Base-by-base conservation (phyloP, 768 basidiomycete species). In the Lactifluus subvellereus region DNA sequence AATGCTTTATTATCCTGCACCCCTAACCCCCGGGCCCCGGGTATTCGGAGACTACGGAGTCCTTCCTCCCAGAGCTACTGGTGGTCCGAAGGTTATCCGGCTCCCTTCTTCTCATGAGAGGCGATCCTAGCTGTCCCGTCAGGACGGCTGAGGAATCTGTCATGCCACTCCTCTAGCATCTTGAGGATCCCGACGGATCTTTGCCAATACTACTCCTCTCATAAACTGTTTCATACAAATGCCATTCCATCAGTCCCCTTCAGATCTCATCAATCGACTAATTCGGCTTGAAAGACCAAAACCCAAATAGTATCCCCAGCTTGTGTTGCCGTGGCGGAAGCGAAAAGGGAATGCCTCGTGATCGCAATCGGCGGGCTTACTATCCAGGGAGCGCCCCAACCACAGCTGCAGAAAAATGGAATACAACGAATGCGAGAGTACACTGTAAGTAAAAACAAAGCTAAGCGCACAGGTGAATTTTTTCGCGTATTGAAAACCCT, bases 301-400 rank as follows among this genome's bases (percentile, higher is more conserved):
- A 58, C 61, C 40, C 37, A 62, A 53, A 40, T 62, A 57, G 49
- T 47, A 9, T 37, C 32, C 32, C 14, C 33, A 14, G 10, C 9
- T 8, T 27, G 2, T 52, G 30, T 22, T 33, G 20, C 32, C 27
- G 53, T 13, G 53, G 38, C 32, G 9, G 52, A 64, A 54, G 47
- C 62, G 57, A 64, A 60, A 60, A 55, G 58, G 58, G 35, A 59
- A 64, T 37, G 27, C 58, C 54, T 64, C 63, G 58, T 60, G 63
- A 55, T 64, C 45, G 58, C 58, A 60, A 51, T 27, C 2, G 9
- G 13, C 32, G 48, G 22, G n/a, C 49, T 51, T 49, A 32, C 42
- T 42, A 22, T 22, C 30, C 45, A 33, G 30, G 20, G 35, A 42
- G 35, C n/a, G 20, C 52, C 20, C 18, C 37, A 43, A 53, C 32